phyloP scores from a whole-genome alignment of 2,329 filamentous ascomycete genomes.

The Hirsutella rhossiliensis region DNA sequence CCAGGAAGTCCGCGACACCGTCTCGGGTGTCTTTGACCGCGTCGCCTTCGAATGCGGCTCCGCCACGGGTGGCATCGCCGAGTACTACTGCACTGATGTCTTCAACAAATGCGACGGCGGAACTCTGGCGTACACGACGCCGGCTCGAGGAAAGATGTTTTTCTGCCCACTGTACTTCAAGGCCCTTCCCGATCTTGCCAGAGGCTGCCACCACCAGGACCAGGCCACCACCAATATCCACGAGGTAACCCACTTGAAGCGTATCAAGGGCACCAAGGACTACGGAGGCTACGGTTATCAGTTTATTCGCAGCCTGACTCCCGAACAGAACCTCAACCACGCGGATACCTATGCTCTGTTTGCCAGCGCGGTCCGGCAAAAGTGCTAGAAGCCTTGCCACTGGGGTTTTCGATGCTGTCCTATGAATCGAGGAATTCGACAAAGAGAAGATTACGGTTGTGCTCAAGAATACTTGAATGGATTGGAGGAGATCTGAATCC shows the following conservation, averaged over 20 bases:
- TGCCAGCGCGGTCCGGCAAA: slow-evolving; percentile 23
- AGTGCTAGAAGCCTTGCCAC: slow-evolving; percentile 18
- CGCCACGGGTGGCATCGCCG: slow-evolving; percentile 31
- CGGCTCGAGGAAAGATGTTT: slow-evolving; percentile 39
- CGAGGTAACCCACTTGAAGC: slow-evolving; percentile 51
- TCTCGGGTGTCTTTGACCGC: slow-evolving; percentile 36
- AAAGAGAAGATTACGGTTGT: too few species aligned
- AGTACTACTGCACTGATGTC: slow-evolving; percentile 47
- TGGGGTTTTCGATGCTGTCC: too few species aligned
- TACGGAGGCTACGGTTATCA: slow-evolving; percentile 42
- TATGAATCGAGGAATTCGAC: too few species aligned
- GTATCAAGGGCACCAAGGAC: slow-evolving; percentile 46
- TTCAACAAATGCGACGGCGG: slow-evolving; percentile 35
- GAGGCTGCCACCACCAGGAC: slow-evolving; percentile 50
- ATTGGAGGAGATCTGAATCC: too few species aligned
- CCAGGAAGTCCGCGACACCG: slow-evolving; percentile 29
- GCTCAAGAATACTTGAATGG: too few species aligned
- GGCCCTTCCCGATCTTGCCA: slow-evolving; percentile 33
- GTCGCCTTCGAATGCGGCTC: slow-evolving; percentile 44
- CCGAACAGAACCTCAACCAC: slow-evolving; percentile 42
- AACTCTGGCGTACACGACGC: slow-evolving; percentile 51
- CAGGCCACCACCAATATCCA: slow-evolving; percentile 54
- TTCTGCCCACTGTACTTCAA: slow-evolving; percentile 52
- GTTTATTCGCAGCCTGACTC: slow-evolving; percentile 35
- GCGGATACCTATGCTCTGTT: slow-evolving; percentile 45